Base-by-base conservation (phyloP, 371 early-diverging fungal genomes). In the Syncephalastrum monosporum region DNA sequence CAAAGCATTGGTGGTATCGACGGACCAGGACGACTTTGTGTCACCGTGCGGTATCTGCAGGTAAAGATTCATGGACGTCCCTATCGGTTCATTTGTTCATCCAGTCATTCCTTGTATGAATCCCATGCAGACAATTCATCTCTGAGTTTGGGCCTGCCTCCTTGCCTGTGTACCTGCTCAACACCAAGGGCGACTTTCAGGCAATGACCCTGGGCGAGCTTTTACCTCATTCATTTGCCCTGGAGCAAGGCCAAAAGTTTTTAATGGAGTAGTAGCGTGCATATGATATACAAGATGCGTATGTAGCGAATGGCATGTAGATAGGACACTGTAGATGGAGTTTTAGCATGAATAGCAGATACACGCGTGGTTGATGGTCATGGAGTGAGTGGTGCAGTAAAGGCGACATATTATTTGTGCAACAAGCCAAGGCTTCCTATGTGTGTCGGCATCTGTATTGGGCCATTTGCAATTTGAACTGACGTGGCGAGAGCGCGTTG, bases 41-140 rank as follows among this genome's bases (percentile, higher is more conserved):
- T 78, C 87, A 0, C 93, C 93, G 10, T 93, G 93, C 59, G 93
- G 93, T 23, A 84, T 89, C 60, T 93, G 91, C 79, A 72, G 93
- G 74, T 80, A 80, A 41, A 44, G 10, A 25, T 8, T n/a, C 2
- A 29, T 55, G 0, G 54, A 15, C 15, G 5, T 29, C 19, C 8
- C 1, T 16, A 21, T 21, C 29, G 13, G 46, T n/a, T 15, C 45
- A 43, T 14, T 38, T 19, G 10, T 33, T 33, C 38, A 33, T 33
- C 10, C 8, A 33, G 5, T n/a, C 14, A n/a, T 19, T 44, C 33
- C 15, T 46, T 16, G 1, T 25, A 33, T 38, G 2, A 21, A 27
- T 23, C 42, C 42, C 51, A 16, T 19, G 33, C 64, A 83, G 84
- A 68, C 91, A 93, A 83, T 90, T 90, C 61, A 82, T 93, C 75